Percentiles rank a stretch among this genome's conserved stretches.
These are phyloP conservation scores for Proliferodiscus dingleyae DNA, from an alignment of 2,329 filamentous ascomycete species.

Conservation along the genomic window DNA sequence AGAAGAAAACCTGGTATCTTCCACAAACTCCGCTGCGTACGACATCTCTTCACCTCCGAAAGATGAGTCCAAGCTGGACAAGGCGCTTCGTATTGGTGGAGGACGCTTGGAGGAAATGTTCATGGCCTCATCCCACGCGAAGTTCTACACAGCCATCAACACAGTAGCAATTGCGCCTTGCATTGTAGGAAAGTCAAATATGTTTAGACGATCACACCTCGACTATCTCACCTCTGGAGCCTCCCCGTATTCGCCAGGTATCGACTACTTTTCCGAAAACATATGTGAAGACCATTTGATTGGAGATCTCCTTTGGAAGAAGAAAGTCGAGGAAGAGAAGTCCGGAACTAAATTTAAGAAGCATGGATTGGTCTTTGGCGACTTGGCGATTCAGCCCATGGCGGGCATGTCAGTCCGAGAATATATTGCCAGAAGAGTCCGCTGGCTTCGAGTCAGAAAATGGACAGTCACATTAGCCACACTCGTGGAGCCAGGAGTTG, in stretches of 20 bases:
- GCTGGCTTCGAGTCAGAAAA: slow-evolving; percentile 91
- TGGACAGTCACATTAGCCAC: slow-evolving; percentile 89
- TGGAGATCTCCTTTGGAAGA: slow-evolving; percentile 83
- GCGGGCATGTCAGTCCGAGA: slow-evolving; percentile 70
- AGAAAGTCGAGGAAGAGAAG: slow-evolving; percentile 47
- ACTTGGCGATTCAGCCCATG: slow-evolving; percentile 87
- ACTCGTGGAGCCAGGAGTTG: slow-evolving; percentile 86
- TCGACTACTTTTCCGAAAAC: slow-evolving; percentile 91
- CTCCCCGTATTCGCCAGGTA: slow-evolving; percentile 53
- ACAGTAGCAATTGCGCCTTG: slow-evolving; percentile 86
- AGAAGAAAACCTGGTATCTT: slow-evolving; percentile 21
- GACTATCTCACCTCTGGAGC: slow-evolving; percentile 58
- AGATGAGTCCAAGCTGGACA: slow-evolving; percentile 21
- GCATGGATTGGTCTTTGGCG: slow-evolving; percentile 78
- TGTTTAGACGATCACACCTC: slow-evolving; percentile 92
- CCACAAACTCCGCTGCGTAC: slow-evolving; percentile 30
- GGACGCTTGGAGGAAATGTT: slow-evolving; percentile 91
- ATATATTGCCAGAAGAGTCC: slow-evolving; percentile 74
- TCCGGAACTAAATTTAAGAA: slow-evolving; percentile 54
- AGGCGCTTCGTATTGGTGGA: slow-evolving; percentile 49
- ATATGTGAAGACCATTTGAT: slow-evolving; percentile 98
- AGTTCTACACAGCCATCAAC: slow-evolving; percentile 98
- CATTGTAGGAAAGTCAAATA: slow-evolving; percentile 94
- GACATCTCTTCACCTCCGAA: slow-evolving; percentile 25
- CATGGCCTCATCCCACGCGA: slow-evolving; percentile 87